Evolutionary conservation across 1,284 basidiomycete species (phyloP).

Genomic region (Microbotryum silenes-acaulis): DNA sequence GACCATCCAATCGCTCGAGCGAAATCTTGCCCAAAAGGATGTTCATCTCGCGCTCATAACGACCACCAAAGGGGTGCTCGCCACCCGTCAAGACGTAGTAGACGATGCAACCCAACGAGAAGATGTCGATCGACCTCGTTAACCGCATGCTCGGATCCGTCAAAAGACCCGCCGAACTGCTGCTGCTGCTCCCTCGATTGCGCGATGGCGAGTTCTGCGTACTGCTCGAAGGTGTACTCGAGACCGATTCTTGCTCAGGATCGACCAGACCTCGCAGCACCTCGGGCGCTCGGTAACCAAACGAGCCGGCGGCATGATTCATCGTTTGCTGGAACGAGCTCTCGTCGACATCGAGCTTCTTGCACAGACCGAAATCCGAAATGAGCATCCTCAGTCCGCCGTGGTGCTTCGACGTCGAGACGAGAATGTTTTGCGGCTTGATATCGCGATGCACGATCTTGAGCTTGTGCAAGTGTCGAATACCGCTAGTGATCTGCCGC

Average conservation of each 20-base stretch:
- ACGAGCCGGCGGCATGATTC: slow-evolving; percentile 64
- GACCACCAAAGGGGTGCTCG: slow-evolving; percentile 80
- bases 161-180: slow-evolving; percentile 2
- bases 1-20: slow-evolving; percentile 60
- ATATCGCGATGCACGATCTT: slow-evolving; percentile 98
- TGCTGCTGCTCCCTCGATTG: neutral
- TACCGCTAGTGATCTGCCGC: slow-evolving; percentile 74
- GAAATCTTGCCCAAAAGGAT: slow-evolving; percentile 70
- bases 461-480: slow-evolving; percentile 84
- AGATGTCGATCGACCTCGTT: slow-evolving; percentile 89
- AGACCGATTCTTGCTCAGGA: slow-evolving; percentile 57
- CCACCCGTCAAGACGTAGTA: slow-evolving; percentile 84
- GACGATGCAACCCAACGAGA: slow-evolving; percentile 85
- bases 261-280: slow-evolving; percentile 84
- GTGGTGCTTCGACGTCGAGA: slow-evolving; percentile 57
- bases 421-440: slow-evolving; percentile 95
- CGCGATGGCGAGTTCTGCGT: neutral
- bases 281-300: slow-evolving; percentile 91
- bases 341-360: slow-evolving; percentile 84
- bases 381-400: slow-evolving; percentile 71
- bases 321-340: slow-evolving; percentile 80
- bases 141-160: slow-evolving; percentile 54
- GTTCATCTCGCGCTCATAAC: slow-evolving; percentile 83
- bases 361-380: slow-evolving; percentile 90
- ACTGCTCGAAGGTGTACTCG: slow-evolving; percentile 11